Conservation (phyloP, 2,329 filamentous ascomycete genomes). For the Achaetomium macrosporum region DNA sequence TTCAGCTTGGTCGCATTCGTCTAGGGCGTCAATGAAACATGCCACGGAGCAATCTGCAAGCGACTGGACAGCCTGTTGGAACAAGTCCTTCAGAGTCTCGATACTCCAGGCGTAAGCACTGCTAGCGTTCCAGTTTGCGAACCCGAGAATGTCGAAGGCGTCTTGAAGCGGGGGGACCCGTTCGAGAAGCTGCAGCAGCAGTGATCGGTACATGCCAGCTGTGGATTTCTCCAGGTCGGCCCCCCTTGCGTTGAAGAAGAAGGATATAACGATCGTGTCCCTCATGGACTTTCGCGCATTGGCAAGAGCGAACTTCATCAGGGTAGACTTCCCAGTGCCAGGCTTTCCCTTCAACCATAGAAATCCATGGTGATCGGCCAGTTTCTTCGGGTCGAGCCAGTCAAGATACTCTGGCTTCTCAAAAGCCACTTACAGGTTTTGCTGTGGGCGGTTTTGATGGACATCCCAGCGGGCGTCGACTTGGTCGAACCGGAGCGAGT, state of each 20-base stretch:
- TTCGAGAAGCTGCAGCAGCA: conserved; percentile 42
- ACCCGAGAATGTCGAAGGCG: conserved; percentile 26
- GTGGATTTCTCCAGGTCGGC: conserved; percentile 39
- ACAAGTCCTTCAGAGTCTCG: conserved; percentile 20
- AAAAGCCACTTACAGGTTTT: conserved; percentile 40
- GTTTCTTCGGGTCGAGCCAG: conserved; percentile 32
- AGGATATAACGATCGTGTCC: conserved; percentile 31
- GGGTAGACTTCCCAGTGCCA: conserved; percentile 18
- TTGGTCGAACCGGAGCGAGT: conserved; percentile 33
- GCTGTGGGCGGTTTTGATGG: conserved; percentile 21
- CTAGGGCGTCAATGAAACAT: conserved; percentile 39
- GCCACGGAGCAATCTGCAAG: conserved; percentile 13
- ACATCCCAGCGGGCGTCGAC: conserved; percentile 34
- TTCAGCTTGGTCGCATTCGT: conserved; percentile 38
- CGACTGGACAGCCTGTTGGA: conserved; percentile 20
- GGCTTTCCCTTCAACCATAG: conserved; percentile 21
- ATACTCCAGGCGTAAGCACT: not conserved
- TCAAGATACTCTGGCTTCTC: conserved; percentile 29
- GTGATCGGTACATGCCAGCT: conserved; percentile 44
- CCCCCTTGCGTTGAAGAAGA: conserved; percentile 47
- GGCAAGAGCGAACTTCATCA: conserved; percentile 19
- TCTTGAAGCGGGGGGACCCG: conserved; percentile 30
- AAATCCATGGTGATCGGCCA: conserved; percentile 10
- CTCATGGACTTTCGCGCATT: conserved; percentile 17
- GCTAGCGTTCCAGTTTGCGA: not conserved